Evolutionary conservation across 2,329 filamentous ascomycete species (phyloP).

Genomic region (Fusarium drepaniforme): DNA sequence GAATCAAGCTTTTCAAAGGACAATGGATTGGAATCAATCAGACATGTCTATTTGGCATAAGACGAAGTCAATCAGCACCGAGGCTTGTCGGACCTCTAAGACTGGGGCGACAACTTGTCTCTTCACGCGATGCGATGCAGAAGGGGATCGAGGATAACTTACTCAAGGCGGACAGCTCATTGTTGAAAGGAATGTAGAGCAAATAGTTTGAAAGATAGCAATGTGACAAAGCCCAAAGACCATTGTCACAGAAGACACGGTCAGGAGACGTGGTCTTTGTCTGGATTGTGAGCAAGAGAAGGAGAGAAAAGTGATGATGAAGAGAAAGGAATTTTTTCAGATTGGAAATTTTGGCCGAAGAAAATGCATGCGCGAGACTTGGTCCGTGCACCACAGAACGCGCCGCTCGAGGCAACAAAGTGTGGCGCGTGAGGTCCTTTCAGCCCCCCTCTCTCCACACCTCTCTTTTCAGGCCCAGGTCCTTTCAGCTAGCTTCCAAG

Average conservation of each 20-base stretch:
- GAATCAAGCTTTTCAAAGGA: constrained; percentile 19
- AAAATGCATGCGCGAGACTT: constrained; percentile 32
- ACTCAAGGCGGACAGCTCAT: constrained; percentile 25
- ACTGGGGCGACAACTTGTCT: constrained; percentile 63
- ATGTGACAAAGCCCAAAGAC: neutral
- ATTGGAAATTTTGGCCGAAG: constrained; percentile 39
- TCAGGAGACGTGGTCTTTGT: constrained; percentile 1
- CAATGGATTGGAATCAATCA: constrained; percentile 50
- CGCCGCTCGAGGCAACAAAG: constrained; percentile 20
- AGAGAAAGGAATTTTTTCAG: constrained; percentile 35
- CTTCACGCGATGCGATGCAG: constrained; percentile 52
- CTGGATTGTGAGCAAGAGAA: constrained; percentile 1
- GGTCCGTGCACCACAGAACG: constrained; percentile 40
- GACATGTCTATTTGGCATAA: constrained; percentile 68
- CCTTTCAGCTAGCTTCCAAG: neutral
- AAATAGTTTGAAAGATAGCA: constrained; percentile 18
- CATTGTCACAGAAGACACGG: neutral
- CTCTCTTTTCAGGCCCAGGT: neutral
- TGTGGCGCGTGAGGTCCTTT: constrained; percentile 25
- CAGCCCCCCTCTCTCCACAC: neutral
- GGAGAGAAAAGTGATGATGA: constrained; percentile 36
- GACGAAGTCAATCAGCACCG: constrained; percentile 64
- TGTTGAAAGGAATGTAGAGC: constrained; percentile 1
- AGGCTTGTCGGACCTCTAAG: constrained; percentile 62
- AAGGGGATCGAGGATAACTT: constrained; percentile 24